These are phyloP conservation scores for Sporothrix dimorphospora DNA, from an alignment of 2,329 filamentous ascomycete species.

Conservation along the genomic window DNA sequence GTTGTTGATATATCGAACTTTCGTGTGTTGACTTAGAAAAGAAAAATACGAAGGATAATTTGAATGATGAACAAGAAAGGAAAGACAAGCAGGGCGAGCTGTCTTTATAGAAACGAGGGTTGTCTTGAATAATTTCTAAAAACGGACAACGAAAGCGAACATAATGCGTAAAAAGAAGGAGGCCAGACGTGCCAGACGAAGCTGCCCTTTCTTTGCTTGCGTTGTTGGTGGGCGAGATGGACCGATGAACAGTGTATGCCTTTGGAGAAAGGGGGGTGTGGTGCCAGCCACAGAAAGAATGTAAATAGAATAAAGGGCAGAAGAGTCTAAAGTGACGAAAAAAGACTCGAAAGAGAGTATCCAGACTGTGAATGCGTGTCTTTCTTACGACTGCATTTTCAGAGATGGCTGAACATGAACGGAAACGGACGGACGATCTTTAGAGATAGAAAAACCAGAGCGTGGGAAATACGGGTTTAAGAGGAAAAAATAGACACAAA, in stretches of 20 bases:
- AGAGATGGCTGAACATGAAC: slow-evolving; percentile 26
- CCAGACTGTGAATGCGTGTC: not conserved
- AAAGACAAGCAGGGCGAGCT: slow-evolving; percentile 6
- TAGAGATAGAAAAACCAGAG: not conserved
- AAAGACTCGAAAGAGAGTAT: not conserved
- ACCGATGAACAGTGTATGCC: not conserved
- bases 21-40: not conserved
- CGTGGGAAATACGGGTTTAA: slow-evolving; percentile 4
- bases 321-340: not conserved
- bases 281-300: slow-evolving; percentile 24
- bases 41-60: not conserved
- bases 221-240: not conserved
- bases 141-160: slow-evolving; percentile 23
- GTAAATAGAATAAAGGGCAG: not conserved
- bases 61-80: not conserved
- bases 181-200: slow-evolving; percentile 31
- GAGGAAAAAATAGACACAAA: not conserved
- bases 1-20: not conserved
- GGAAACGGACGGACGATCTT: slow-evolving; percentile 21
- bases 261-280: not conserved
- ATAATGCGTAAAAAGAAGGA: slow-evolving; percentile 20
- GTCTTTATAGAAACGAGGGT: slow-evolving; percentile 24
- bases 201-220: slow-evolving; percentile 17
- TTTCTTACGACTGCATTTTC: slow-evolving; percentile 24
- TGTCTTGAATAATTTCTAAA: slow-evolving; percentile 12